Percentiles rank a stretch among this genome's conserved stretches.
phyloP scores from a whole-genome alignment of 495 filamentous ascomycete genomes.

The Aspergillus avenaceus region DNA sequence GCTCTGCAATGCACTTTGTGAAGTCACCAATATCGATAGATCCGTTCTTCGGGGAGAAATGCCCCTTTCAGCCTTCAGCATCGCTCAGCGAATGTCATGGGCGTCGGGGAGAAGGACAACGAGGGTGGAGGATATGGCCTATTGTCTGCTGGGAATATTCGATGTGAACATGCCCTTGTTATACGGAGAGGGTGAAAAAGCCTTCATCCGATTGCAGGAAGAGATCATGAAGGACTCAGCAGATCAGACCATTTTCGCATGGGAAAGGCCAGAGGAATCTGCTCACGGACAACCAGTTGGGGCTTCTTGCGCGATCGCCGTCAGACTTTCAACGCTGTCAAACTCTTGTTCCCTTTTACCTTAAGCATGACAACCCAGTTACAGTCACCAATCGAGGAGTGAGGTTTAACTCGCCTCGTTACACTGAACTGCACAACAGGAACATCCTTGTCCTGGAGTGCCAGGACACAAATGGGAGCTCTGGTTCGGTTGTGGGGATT shows the following conservation, averaged over 20 bases:
- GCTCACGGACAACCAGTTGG: not conserved
- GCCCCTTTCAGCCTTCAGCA: conserved; percentile 1
- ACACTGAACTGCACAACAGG: not conserved
- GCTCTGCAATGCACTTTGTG: no score
- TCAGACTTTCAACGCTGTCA: not conserved
- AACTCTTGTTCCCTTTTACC: conserved; percentile 1
- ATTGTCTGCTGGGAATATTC: conserved; percentile 26
- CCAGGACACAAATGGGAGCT: not conserved
- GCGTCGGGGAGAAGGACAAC: conserved; percentile 18
- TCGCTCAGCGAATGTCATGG: conserved; percentile 22
- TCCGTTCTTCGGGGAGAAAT: not conserved
- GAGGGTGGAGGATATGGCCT: conserved; percentile 20
- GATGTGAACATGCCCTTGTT: conserved; percentile 23
- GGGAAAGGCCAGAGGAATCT: conserved; percentile 1
- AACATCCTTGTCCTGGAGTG: not conserved
- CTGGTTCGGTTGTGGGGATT: not conserved
- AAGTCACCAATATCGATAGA: conserved; percentile 6
- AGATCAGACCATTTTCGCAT: conserved; percentile 21
- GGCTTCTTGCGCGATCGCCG: conserved; percentile 2
- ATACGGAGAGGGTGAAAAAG: conserved; percentile 22
- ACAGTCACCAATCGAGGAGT: not conserved
- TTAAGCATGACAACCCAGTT: not conserved
- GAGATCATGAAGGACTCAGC: conserved; percentile 18
- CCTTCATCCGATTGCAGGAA: conserved; percentile 20
- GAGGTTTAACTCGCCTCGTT: not conserved